Evolutionary conservation across 2,329 filamentous ascomycete species (phyloP).

Genomic region (Colletotrichum melonis): DNA sequence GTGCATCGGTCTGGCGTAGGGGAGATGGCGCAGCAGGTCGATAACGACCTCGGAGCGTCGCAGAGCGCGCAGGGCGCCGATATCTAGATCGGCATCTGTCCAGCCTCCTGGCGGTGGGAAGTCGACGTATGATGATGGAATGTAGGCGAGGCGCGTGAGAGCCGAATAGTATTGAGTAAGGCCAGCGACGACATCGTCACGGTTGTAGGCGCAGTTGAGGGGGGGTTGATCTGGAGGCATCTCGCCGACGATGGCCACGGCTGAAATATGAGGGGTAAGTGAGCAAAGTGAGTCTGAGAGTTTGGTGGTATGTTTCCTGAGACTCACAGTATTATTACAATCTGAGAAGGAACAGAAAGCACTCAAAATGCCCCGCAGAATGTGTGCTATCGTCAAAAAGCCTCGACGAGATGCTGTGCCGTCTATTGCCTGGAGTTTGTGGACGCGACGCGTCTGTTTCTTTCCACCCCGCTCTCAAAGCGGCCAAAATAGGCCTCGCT

Average conservation of each 20-base stretch:
- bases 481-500: background rate
- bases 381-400: background rate
- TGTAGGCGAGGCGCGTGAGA: conserved; percentile 20
- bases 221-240: conserved; percentile 5
- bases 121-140: conserved; percentile 21
- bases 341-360: background rate
- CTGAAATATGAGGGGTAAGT: background rate
- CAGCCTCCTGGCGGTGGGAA: conserved; percentile 26
- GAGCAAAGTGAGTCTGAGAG: background rate
- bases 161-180: conserved; percentile 24
- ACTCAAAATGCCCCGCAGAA: background rate
- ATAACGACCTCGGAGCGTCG: conserved; percentile 30
- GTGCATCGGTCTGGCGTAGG: conserved; percentile 31
- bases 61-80: conserved; percentile 29
- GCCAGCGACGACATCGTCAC: conserved; percentile 24
- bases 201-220: conserved; percentile 29
- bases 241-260: background rate
- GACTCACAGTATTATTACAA: background rate
- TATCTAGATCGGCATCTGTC: conserved; percentile 30
- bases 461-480: conserved; percentile 7
- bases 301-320: background rate
- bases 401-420: background rate
- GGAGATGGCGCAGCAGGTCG: conserved; percentile 30
- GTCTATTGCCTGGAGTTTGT: background rate
- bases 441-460: conserved; percentile 32